Base-by-base conservation (phyloP, 73 alveolate genomes). In the Paraurostyla sp. region DNA sequence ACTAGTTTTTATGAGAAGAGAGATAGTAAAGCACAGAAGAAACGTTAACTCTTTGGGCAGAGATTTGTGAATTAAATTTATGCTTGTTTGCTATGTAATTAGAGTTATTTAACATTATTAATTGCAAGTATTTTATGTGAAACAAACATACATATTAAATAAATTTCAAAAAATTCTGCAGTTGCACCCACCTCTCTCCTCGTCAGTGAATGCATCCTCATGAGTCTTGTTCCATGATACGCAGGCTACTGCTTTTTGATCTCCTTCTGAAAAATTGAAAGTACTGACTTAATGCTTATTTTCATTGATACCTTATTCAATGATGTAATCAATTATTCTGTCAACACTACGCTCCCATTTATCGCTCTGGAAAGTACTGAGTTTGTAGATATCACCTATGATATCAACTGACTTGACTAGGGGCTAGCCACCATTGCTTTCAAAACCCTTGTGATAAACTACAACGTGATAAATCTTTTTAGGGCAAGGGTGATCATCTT, bases 401-500 rank as follows among this genome's bases (percentile, higher is more conserved):
- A 78, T 52, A 2, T 78, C 80, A n/a, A 13, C 43, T 11, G 54
- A 63, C 46, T 36, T 54, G 25, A 7, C 80, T 7, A 50, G 16
- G 6, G 76, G 89, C 15, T 16, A 16, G 9, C 13, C 23, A 56
- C 36, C 73, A 42, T 20, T 35, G 7, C 18, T 36, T 51, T 15
- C 59, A 0, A 11, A 9, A 27, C 87, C 89, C 46, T 54, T 51
- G 80, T 50, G 78, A 78, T 43, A 40, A 1, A 78, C 80, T 16
- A 78, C 78, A 0, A 78, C 33, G 62, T 78, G 89, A 40, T 40
- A 51, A 22, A 18, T 16, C 32, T 78, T 30, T 20, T 78, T 54
- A 11, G 78, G 76, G 33, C 75, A 52, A 35, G 89, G 89, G 29
- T 78, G 89, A 52, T 78, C 89, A 20, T 78, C 89, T 52, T 78